Conservation (phyloP, 1,284 basidiomycete genomes). For the Anthracocystis panici-leucophaei region DNA sequence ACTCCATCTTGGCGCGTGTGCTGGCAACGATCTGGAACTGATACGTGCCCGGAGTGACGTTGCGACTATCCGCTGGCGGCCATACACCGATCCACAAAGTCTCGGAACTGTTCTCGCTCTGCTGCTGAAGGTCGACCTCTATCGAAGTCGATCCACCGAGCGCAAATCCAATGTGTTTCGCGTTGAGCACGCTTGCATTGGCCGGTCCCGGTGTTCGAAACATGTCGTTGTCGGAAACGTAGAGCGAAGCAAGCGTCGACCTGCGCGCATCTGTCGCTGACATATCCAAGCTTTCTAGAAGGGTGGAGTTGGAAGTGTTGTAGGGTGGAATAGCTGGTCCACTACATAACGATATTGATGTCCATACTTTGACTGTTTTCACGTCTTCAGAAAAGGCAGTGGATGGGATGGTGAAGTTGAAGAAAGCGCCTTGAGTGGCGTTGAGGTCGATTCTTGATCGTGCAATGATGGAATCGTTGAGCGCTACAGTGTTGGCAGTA, state of each 20-base stretch:
- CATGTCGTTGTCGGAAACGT: conserved; percentile 46
- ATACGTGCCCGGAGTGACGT: conserved; percentile 41
- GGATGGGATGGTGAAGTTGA: conserved; percentile 49
- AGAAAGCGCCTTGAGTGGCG: conserved; percentile 45
- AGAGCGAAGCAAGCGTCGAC: conserved; percentile 56
- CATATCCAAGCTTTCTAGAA: conserved; percentile 44
- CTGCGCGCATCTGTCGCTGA: conserved; percentile 47
- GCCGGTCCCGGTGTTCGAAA: conserved; percentile 51
- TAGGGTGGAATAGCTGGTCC: conserved; percentile 62
- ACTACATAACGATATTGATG: conserved; percentile 59
- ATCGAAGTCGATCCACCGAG: conserved; percentile 60
- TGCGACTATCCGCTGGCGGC: conserved; percentile 55
- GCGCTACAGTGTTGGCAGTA: conserved; percentile 26
- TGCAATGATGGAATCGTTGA: conserved; percentile 57
- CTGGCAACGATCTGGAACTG: conserved; percentile 49
- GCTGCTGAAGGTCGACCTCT: conserved; percentile 32
- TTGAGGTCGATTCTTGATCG: conserved; percentile 40
- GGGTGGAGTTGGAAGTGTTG: conserved; percentile 57
- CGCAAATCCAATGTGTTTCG: conserved; percentile 39
- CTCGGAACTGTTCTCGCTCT: conserved; percentile 40
- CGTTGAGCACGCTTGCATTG: conserved; percentile 36
- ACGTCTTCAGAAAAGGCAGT: conserved; percentile 23
- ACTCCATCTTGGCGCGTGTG: conserved; percentile 50
- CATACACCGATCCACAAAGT: conserved; percentile 62
- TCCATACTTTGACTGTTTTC: conserved; percentile 39